A percentile compares a stretch with the other conserved stretches of the same genome.
Conservation (phyloP, 192 early-diverging fungal genomes). For the Umbelopsis sp. region DNA sequence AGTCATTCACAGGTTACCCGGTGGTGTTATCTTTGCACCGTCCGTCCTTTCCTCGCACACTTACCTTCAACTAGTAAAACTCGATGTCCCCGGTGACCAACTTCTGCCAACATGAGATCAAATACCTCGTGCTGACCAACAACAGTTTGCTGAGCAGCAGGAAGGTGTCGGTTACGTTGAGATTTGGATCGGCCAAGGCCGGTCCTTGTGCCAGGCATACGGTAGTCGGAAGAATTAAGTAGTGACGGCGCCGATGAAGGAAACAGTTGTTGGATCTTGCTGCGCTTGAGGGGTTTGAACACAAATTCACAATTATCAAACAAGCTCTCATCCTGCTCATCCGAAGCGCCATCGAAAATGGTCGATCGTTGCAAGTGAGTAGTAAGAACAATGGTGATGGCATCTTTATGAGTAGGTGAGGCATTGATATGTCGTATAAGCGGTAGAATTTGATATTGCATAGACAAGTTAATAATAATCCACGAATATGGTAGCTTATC, state of each 20-base stretch:
- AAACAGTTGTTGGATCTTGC: slow-evolving; percentile 34
- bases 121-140: slow-evolving; percentile 54
- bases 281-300: slow-evolving; percentile 57
- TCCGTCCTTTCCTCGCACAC: not conserved
- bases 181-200: not conserved
- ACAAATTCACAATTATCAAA: slow-evolving; percentile 51
- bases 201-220: not conserved
- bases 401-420: slow-evolving; percentile 12
- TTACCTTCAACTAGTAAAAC: slow-evolving; percentile 56
- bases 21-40: not conserved
- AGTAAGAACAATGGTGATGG: slow-evolving; percentile 48
- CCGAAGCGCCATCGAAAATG: slow-evolving; percentile 47
- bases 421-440: slow-evolving; percentile 28
- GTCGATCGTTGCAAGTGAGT: slow-evolving; percentile 55
- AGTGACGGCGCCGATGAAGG: not conserved
- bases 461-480: slow-evolving; percentile 48
- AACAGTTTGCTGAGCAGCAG: slow-evolving; percentile 43
- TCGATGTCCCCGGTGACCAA: slow-evolving; percentile 48
- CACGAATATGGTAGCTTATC: slow-evolving; percentile 37
- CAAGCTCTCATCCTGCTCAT: slow-evolving; percentile 31
- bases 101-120: slow-evolving; percentile 48
- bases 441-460: slow-evolving; percentile 44
- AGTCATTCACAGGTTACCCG: too few relatives aligned
- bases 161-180: not conserved
- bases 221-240: not conserved